Percentiles rank a stretch among this genome's conserved stretches.
Conservation (phyloP, 192 early-diverging fungal species). For the Glomus cerebriforme region DNA sequence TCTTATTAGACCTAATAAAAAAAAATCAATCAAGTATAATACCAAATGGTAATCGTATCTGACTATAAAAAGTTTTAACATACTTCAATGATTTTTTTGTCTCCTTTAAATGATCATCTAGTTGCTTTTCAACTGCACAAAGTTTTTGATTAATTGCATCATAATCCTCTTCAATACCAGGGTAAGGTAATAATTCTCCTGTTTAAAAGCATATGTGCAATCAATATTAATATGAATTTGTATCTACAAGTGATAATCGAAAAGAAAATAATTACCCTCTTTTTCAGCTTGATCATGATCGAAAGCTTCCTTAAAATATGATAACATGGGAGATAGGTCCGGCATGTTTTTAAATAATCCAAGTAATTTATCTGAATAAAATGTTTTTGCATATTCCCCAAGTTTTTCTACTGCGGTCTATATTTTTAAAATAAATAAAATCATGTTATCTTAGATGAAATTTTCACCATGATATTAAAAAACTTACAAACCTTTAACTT, state of each 20-base stretch:
- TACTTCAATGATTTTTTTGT: conserved; percentile 65
- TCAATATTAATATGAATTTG: background rate
- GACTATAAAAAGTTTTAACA: background rate
- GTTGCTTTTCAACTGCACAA: conserved; percentile 61
- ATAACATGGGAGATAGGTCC: conserved; percentile 59
- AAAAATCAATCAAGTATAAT: background rate
- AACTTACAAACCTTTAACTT: conserved; percentile 47
- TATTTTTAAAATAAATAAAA: background rate
- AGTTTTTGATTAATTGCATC: conserved; percentile 66
- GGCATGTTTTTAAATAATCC: conserved; percentile 53
- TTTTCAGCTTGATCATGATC: conserved; percentile 63
- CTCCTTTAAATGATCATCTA: conserved; percentile 70
- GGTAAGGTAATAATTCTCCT: conserved; percentile 54
- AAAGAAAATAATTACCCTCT: conserved; percentile 50
- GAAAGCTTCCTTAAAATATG: conserved; percentile 75
- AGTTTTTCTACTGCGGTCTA: conserved; percentile 45
- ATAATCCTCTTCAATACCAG: conserved; percentile 78
- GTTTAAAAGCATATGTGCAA: background rate
- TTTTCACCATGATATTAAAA: background rate
- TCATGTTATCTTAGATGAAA: background rate
- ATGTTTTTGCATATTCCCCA: conserved; percentile 39
- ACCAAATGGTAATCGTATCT: background rate
- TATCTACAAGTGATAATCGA: background rate
- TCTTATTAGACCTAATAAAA: conserved; percentile 56
- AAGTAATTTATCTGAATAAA: conserved; percentile 59